Conservation (phyloP, 2,329 filamentous ascomycete genomes). For the Coniochaeta hoffmannii region DNA sequence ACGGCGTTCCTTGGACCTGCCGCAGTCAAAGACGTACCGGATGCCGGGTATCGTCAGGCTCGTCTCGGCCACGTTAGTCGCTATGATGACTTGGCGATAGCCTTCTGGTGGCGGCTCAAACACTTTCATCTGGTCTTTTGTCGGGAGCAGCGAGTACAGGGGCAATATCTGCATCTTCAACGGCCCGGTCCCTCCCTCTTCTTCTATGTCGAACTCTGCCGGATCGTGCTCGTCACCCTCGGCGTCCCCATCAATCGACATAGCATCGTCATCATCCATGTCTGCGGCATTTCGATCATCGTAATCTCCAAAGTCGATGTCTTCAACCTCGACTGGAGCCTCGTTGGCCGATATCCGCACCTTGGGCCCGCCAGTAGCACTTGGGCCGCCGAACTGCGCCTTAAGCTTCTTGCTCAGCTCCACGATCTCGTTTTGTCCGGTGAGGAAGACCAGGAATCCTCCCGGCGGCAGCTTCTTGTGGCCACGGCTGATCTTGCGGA, state of each 20-base stretch:
- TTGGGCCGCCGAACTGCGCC: slow-evolving; percentile 53
- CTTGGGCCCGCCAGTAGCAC: slow-evolving; percentile 51
- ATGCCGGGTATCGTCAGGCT: slow-evolving; percentile 94
- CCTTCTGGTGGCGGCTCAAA: slow-evolving; percentile 81
- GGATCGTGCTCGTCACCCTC: slow-evolving; percentile 50
- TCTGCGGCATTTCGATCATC: slow-evolving; percentile 57
- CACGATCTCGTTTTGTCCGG: slow-evolving; percentile 85
- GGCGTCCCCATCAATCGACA: slow-evolving; percentile 54
- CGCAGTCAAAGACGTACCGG: slow-evolving; percentile 92
- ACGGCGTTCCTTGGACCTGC: slow-evolving; percentile 82
- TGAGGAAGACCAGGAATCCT: slow-evolving; percentile 89
- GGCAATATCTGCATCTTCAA: slow-evolving; percentile 83
- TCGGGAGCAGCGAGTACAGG: slow-evolving; percentile 86
- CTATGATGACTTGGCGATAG: slow-evolving; percentile 77
- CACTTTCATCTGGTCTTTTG: slow-evolving; percentile 81
- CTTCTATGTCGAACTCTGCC: slow-evolving; percentile 62
- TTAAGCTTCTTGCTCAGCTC: slow-evolving; percentile 75
- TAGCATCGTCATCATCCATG: slow-evolving; percentile 45
- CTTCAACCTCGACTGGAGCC: slow-evolving; percentile 74
- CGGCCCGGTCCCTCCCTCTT: slow-evolving; percentile 50
- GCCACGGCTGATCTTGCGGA: slow-evolving; percentile 76
- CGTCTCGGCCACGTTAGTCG: slow-evolving; percentile 95
- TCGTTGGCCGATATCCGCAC: slow-evolving; percentile 72
- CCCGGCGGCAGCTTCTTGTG: slow-evolving; percentile 87
- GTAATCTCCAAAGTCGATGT: slow-evolving; percentile 70